phyloP scores from a whole-genome alignment of 306 rosid species.

The Leucaena leucocephala region DNA sequence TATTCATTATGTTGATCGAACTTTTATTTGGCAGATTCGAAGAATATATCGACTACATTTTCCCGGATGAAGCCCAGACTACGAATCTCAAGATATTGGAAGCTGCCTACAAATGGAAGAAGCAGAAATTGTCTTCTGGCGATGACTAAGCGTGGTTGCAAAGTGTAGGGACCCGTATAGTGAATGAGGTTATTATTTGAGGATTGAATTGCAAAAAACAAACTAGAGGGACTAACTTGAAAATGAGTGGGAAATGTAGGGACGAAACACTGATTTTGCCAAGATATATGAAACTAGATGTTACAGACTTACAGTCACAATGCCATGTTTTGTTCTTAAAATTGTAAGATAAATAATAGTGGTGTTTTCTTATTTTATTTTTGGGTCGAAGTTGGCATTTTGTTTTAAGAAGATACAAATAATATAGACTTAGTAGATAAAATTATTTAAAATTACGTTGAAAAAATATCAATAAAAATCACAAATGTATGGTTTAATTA shows the following conservation, averaged over 20 bases:
- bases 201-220: background rate
- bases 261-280: background rate
- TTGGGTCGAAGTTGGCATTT: background rate
- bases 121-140: conserved; percentile 60
- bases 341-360: background rate
- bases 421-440: too few species aligned
- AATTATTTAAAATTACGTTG: too few species aligned
- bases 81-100: conserved; percentile 89
- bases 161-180: background rate
- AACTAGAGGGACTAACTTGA: background rate
- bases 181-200: background rate
- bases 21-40: conserved; percentile 66
- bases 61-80: conserved; percentile 86
- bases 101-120: conserved; percentile 98
- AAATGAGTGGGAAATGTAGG: background rate
- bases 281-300: too few species aligned
- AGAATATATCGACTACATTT: conserved; percentile 76
- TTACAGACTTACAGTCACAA: too few species aligned
- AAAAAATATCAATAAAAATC: too few species aligned
- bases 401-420: too few species aligned
- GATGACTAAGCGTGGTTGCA: conserved; percentile 42
- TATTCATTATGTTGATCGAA: conserved; percentile 30
- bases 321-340: background rate
- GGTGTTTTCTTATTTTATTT: background rate
- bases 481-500: too few species aligned